These are phyloP conservation scores for Jatropha curcas DNA, from an alignment of 345 rosid species.

Conservation along the genomic window DNA sequence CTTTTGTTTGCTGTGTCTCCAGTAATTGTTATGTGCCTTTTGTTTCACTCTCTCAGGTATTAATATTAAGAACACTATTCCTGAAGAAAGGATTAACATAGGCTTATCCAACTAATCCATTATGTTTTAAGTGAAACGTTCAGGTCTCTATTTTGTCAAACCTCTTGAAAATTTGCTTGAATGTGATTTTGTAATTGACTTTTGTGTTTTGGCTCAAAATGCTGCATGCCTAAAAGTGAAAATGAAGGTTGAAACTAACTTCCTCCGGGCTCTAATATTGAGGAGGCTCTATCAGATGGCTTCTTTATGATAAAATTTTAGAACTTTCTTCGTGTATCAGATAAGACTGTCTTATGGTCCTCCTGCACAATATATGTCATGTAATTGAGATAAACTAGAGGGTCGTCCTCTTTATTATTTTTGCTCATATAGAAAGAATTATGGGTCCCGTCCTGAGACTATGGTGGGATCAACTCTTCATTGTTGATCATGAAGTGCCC, in stretches of 20 bases:
- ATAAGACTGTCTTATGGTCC: not conserved
- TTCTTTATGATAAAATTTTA: not conserved
- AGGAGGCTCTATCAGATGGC: not conserved
- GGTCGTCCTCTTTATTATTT: not conserved
- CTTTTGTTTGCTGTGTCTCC: not conserved
- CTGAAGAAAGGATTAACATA: no score
- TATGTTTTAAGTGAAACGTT: not conserved
- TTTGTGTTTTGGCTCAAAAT: not conserved
- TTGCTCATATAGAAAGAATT: not conserved
- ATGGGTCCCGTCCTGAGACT: not conserved
- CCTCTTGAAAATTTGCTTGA: not conserved
- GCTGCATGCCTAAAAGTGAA: no score
- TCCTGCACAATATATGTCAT: not conserved
- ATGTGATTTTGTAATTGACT: not conserved
- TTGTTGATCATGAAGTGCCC: not conserved
- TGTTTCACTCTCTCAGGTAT: not conserved
- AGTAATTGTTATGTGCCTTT: not conserved
- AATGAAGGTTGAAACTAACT: not conserved
- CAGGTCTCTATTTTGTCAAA: not conserved
- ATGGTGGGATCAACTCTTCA: not conserved
- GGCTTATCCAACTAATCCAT: not conserved
- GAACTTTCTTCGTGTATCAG: not conserved
- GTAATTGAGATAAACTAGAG: not conserved
- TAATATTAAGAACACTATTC: not conserved
- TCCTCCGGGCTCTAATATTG: no score